These are phyloP conservation scores for Colletotrichum sp. DNA, from an alignment of 2,329 filamentous ascomycete species.

Conservation along the genomic window DNA sequence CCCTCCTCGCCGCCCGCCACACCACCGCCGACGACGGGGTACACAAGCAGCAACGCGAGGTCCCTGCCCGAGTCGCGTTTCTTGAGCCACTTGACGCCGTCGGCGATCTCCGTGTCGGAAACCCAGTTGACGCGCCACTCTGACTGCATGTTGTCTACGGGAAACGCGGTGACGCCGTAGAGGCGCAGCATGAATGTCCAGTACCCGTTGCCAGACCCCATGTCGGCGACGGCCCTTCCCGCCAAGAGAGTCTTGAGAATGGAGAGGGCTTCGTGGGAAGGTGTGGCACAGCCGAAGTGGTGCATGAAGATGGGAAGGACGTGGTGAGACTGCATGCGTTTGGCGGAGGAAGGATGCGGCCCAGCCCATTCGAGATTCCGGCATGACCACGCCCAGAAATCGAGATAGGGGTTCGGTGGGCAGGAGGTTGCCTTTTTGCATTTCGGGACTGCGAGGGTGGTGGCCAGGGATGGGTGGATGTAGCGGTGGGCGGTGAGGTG, in stretches of 20 bases:
- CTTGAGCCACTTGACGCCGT: constrained; percentile 65
- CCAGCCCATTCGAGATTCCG: constrained; percentile 70
- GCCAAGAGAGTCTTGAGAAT: constrained; percentile 62
- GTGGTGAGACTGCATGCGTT: constrained; percentile 65
- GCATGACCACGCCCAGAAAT: constrained; percentile 71
- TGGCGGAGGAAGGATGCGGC: constrained; percentile 56
- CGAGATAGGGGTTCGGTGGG: constrained; percentile 66
- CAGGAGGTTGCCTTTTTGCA: constrained; percentile 44
- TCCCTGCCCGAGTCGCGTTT: constrained; percentile 53
- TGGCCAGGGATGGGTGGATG: constrained; percentile 47
- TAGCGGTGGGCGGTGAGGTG: constrained; percentile 60
- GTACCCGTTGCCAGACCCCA: constrained; percentile 77
- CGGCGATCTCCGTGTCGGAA: constrained; percentile 64
- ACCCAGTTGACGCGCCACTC: constrained; percentile 75
- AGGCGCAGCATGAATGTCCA: constrained; percentile 75
- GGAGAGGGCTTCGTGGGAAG: constrained; percentile 68
- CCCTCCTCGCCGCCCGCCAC: constrained; percentile 68
- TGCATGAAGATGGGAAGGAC: constrained; percentile 77
- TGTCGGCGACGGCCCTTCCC: constrained; percentile 62
- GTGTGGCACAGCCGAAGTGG: constrained; percentile 77
- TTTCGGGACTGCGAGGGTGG: constrained; percentile 48
- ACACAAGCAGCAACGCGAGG: constrained; percentile 71
- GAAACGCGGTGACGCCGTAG: constrained; percentile 57
- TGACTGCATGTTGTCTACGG: constrained; percentile 72
- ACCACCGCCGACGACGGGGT: constrained; percentile 70